These are phyloP conservation scores for Xylaria venustula DNA, from an alignment of 495 filamentous ascomycete species.

Conservation along the genomic window DNA sequence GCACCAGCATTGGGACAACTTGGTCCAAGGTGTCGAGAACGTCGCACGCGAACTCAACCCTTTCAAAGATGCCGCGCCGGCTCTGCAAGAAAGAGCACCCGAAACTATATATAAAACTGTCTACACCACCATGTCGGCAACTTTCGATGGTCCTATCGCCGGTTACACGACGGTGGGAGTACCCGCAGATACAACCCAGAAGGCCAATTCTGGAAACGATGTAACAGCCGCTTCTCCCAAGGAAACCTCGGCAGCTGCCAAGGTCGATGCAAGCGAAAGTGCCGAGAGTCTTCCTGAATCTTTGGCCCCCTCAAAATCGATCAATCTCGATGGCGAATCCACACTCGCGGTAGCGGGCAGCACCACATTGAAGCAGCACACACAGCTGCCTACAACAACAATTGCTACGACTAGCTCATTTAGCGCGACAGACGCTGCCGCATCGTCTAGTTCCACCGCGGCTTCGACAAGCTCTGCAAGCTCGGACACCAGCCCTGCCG, in stretches of 20 bases:
- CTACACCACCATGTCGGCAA: constrained; percentile 54
- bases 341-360: constrained; percentile 21
- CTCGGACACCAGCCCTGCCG: constrained; percentile 54
- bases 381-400: not conserved
- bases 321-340: constrained; percentile 5
- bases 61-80: constrained; percentile 15
- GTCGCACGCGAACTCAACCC: constrained; percentile 27
- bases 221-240: constrained; percentile 23
- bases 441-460: constrained; percentile 24
- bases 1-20: constrained; percentile 23
- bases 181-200: constrained; percentile 20
- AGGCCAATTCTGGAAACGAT: constrained; percentile 10
- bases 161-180: constrained; percentile 50
- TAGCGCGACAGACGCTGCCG: constrained; percentile 19
- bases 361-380: constrained; percentile 4
- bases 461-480: constrained; percentile 17
- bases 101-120: constrained; percentile 49
- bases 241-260: constrained; percentile 17
- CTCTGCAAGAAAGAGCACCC: constrained; percentile 26
- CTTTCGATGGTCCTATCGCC: constrained; percentile 55
- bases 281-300: constrained; percentile 6
- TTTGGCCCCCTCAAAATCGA: constrained; percentile 3
- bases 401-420: constrained; percentile 4
- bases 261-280: not conserved
- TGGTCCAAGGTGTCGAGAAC: constrained; percentile 18